A percentile compares a stretch with the other conserved stretches of the same genome.
These are phyloP conservation scores for Colletotrichum karsti DNA, from an alignment of 2,329 filamentous ascomycete genomes.

Conservation along the genomic window DNA sequence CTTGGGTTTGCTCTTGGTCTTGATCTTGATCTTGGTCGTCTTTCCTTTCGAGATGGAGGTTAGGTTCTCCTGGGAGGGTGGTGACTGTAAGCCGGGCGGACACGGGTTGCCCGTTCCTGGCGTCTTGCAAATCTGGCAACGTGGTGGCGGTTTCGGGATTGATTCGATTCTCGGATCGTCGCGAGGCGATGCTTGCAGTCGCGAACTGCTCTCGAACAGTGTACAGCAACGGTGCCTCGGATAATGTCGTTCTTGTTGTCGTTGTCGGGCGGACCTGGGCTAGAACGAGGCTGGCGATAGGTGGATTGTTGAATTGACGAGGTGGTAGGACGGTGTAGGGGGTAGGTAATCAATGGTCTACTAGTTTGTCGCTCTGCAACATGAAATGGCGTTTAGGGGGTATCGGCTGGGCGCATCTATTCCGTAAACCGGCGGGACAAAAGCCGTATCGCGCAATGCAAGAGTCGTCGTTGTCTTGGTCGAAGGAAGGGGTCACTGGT, in stretches of 20 bases:
- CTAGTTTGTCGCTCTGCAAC: no score
- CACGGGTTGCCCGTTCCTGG: slow-evolving; percentile 52
- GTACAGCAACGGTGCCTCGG: not conserved
- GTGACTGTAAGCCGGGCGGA: slow-evolving; percentile 44
- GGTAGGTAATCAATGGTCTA: no score
- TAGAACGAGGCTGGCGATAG: not conserved
- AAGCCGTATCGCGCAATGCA: not conserved
- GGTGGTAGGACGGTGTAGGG: not conserved
- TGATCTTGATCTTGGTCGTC: not conserved
- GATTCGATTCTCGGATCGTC: not conserved
- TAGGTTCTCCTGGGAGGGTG: not conserved
- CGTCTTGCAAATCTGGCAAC: slow-evolving; percentile 56
- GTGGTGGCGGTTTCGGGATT: slow-evolving; percentile 46
- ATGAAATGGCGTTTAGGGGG: no score
- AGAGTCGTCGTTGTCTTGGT: no score
- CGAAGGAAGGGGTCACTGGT: not conserved
- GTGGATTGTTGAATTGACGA: not conserved
- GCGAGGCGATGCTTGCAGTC: not conserved
- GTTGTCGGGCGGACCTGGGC: no score
- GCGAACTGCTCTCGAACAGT: not conserved
- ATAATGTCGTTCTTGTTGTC: not conserved
- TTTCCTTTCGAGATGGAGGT: slow-evolving; percentile 25
- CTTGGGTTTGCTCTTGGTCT: not conserved
- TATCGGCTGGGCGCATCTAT: no score
- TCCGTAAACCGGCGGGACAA: not conserved